Evolutionary conservation across 2,329 filamentous ascomycete species (phyloP).

Genomic region (Onygenales sp.): DNA sequence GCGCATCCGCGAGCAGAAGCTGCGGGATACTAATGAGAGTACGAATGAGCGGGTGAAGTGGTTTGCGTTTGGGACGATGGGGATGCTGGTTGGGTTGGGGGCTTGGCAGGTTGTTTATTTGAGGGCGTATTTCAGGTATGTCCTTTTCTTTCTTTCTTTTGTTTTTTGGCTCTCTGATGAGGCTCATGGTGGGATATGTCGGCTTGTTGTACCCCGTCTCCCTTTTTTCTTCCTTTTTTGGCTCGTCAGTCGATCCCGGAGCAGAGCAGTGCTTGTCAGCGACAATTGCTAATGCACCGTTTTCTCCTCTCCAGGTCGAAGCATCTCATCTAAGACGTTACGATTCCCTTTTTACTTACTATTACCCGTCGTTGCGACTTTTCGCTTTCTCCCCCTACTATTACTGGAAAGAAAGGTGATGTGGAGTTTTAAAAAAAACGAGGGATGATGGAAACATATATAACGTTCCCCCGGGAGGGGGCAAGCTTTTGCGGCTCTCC

Average conservation of each 20-base stretch:
- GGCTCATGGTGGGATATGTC: background rate
- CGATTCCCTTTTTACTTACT: slow-evolving; percentile 1
- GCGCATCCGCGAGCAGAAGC: slow-evolving; percentile 77
- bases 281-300: background rate
- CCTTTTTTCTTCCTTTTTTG: slow-evolving; percentile 2
- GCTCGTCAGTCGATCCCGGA: background rate
- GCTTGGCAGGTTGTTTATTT: slow-evolving; percentile 98
- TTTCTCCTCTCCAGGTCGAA: slow-evolving; percentile 44
- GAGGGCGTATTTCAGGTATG: slow-evolving; percentile 85
- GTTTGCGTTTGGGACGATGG: slow-evolving; percentile 92
- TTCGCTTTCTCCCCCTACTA: background rate
- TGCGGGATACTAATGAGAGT: slow-evolving; percentile 98
- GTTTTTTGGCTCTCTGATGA: background rate
- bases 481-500: background rate
- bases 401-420: background rate
- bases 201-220: slow-evolving; percentile 8
- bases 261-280: background rate
- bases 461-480: background rate
- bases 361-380: background rate
- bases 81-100: slow-evolving; percentile 78
- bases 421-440: background rate
- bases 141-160: slow-evolving; percentile 5
- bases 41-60: slow-evolving; percentile 98
- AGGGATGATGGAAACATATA: slow-evolving; percentile 4
- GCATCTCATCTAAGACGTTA: slow-evolving; percentile 51